Evolutionary conservation across 371 early-diverging fungal genomes (phyloP).

Genomic region (Dichotomocladium elegans): DNA sequence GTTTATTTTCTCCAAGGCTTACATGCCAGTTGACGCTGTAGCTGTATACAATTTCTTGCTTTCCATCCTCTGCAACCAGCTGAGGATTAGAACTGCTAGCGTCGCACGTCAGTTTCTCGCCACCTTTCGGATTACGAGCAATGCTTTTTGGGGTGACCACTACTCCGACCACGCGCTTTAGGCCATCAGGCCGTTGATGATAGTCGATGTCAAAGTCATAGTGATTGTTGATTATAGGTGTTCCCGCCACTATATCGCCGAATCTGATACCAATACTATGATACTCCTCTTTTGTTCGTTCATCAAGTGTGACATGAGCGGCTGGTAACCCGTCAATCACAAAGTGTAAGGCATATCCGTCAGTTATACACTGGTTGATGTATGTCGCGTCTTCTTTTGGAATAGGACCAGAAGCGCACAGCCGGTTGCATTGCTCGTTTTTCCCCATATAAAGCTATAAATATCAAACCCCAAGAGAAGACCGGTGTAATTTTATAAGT

Average conservation of each 20-base stretch:
- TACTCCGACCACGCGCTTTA: constrained; percentile 89
- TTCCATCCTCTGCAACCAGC: constrained; percentile 14
- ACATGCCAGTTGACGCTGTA: constrained; percentile 82
- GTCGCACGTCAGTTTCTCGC: neutral
- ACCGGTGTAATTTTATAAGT: no score
- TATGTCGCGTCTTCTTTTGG: constrained; percentile 70
- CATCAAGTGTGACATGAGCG: constrained; percentile 40
- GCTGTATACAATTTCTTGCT: constrained; percentile 62
- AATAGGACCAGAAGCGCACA: constrained; percentile 57
- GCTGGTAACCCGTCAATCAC: constrained; percentile 89
- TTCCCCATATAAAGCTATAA: constrained; percentile 22
- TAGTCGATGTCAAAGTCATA: constrained; percentile 83
- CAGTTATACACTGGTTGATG: constrained; percentile 76
- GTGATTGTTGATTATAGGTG: constrained; percentile 75
- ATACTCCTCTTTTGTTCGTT: constrained; percentile 48
- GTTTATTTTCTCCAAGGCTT: constrained; percentile 18
- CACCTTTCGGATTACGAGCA: constrained; percentile 5
- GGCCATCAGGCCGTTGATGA: constrained; percentile 60
- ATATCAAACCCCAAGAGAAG: no score
- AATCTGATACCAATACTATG: constrained; percentile 75
- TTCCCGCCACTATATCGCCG: constrained; percentile 30
- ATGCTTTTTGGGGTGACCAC: constrained; percentile 62
- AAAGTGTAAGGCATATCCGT: constrained; percentile 74
- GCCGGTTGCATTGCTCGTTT: constrained; percentile 50
- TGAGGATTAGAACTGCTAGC: neutral